Percentiles rank a stretch among this genome's conserved stretches.
phyloP scores from a whole-genome alignment of 1,284 basidiomycete species.

The Tilletia indica region DNA sequence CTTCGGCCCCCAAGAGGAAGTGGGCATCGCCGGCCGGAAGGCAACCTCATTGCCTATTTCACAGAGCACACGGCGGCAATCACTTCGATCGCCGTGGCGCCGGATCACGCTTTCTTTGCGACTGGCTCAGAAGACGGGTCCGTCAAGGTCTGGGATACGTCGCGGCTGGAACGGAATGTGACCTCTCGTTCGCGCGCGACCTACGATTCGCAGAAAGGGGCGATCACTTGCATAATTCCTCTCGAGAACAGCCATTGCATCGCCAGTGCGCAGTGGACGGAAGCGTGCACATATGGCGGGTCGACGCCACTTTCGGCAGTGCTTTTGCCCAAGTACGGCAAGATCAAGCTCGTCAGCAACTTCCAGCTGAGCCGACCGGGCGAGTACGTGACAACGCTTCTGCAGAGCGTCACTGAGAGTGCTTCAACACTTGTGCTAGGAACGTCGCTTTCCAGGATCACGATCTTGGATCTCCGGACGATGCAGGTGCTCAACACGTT shows the following conservation, averaged over 20 bases:
- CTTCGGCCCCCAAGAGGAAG: background rate
- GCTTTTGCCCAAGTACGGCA: slow-evolving; percentile 56
- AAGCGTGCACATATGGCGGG: slow-evolving; percentile 56
- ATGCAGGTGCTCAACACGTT: slow-evolving; percentile 75
- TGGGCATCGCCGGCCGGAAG: slow-evolving; percentile 40
- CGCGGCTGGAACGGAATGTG: slow-evolving; percentile 73
- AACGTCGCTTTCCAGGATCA: slow-evolving; percentile 76
- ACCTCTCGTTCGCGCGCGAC: slow-evolving; percentile 58
- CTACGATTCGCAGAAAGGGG: slow-evolving; percentile 53
- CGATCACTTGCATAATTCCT: slow-evolving; percentile 53
- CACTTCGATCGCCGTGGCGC: slow-evolving; percentile 79
- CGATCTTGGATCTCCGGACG: slow-evolving; percentile 78
- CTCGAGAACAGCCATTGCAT: slow-evolving; percentile 58
- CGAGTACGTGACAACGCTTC: slow-evolving; percentile 53
- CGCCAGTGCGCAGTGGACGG: slow-evolving; percentile 57
- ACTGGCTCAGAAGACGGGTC: slow-evolving; percentile 81
- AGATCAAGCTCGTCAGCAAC: slow-evolving; percentile 55
- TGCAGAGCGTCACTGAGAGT: slow-evolving; percentile 23
- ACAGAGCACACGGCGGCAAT: slow-evolving; percentile 61
- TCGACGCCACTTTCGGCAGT: slow-evolving; percentile 49
- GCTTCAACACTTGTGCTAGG: slow-evolving; percentile 68
- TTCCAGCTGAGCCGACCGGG: slow-evolving; percentile 50
- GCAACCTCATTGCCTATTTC: slow-evolving; percentile 49
- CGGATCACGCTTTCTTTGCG: slow-evolving; percentile 91
- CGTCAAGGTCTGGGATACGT: slow-evolving; percentile 79